Evolutionary conservation across 2,329 filamentous ascomycete species (phyloP), one percentile per base, ranked within the genome.

Genomic region (Colletotrichum echinochloae): DNA sequence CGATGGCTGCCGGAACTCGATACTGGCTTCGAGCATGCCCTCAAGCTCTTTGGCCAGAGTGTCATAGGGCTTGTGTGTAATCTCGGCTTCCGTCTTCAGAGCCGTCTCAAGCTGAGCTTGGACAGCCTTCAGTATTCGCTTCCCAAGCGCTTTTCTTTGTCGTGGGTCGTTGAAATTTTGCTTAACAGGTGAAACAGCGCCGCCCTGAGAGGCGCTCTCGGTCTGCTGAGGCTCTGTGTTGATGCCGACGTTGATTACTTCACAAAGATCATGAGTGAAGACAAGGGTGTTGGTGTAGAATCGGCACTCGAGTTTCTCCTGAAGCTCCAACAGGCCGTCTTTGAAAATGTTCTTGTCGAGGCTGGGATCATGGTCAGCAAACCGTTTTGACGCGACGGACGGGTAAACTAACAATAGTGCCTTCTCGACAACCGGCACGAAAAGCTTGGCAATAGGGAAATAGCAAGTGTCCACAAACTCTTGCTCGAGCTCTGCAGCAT

Each of bases 381-480:
- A 66, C 23, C 56, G 62, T 41, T 57, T 35, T 67, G 28, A 39
- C 1, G 57, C 51, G 6, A 14, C 49, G 11, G 48, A 35, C 20
- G 41, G 46, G 52, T 41, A 48, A 66, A 89, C 94, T 89, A 88
- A 98, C 94, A 85, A 85, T 77, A 93, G 87, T 12, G 94, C 94
- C 81, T 92, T 94, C 49, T 94, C 91, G 60, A 98, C 84, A 35
- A 96, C 91, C 5, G 93, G 92, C 77, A 87, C 88, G 28, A 99
- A 86, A 60, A 97, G 83, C 75, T 90, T 90, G 66, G 91, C 88
- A 18, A 98, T 89, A 0, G 96, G 96, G 74, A 98, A 98, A 81
- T 98, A 99, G 75, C 97, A 92, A 44, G 89, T 92, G 78, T 98
- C 92, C 37, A 98, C 89, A 76, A 97, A 91, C 71, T 91, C 90